Conservation (phyloP, 192 early-diverging fungal species). For the Coemansia sp. region DNA sequence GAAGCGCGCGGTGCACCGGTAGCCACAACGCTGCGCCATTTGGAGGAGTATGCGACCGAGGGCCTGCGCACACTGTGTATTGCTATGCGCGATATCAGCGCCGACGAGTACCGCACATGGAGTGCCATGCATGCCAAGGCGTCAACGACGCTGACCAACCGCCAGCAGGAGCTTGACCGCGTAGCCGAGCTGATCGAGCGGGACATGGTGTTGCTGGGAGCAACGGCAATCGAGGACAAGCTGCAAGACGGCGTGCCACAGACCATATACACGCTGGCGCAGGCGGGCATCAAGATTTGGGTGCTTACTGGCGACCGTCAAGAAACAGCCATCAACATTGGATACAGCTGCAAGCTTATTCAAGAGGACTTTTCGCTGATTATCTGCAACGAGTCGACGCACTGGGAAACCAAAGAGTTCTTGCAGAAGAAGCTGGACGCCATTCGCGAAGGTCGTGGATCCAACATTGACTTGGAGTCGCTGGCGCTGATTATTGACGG, state of each 20-base stretch:
- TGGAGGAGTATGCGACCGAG: constrained; percentile 95
- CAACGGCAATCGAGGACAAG: constrained; percentile 98
- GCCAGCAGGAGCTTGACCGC: constrained; percentile 81
- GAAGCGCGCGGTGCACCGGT: constrained; percentile 65
- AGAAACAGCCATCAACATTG: constrained; percentile 99
- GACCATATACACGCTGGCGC: constrained; percentile 91
- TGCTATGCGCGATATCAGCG: constrained; percentile 88
- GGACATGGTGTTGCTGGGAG: constrained; percentile 86
- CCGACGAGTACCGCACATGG: constrained; percentile 86
- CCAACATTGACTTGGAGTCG: constrained; percentile 58
- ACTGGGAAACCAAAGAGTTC: constrained; percentile 91
- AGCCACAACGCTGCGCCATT: constrained; percentile 62
- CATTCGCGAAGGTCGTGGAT: constrained; percentile 59
- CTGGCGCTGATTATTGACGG: constrained; percentile 97
- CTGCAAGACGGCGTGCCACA: constrained; percentile 99
- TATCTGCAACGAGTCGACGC: constrained; percentile 86
- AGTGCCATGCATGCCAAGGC: constrained; percentile 78
- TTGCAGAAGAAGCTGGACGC: constrained; percentile 83
- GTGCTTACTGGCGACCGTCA: constrained; percentile 97
- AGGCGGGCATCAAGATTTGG: constrained; percentile 96
- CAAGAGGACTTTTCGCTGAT: constrained; percentile 96
- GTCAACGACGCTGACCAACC: constrained; percentile 86
- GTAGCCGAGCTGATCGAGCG: constrained; percentile 96
- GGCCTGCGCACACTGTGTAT: constrained; percentile 95
- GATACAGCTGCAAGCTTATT: constrained; percentile 93